Conservation (phyloP, 2,329 filamentous ascomycete species). For the Botrytis fragariae region DNA sequence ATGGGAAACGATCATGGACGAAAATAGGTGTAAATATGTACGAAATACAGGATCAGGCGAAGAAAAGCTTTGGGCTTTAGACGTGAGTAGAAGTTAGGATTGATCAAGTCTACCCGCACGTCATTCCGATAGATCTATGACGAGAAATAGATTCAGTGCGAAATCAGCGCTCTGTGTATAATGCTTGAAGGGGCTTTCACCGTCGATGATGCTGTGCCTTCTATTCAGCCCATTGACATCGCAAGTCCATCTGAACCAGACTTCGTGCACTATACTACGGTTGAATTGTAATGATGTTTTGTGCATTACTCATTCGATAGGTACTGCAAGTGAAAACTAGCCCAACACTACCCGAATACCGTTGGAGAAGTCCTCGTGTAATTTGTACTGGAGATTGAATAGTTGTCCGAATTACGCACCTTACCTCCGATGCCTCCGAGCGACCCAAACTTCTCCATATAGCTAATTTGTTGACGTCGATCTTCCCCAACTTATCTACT, state of each 20-base stretch:
- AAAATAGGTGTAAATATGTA: constrained; percentile 18
- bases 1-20: neutral
- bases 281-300: neutral
- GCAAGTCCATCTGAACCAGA: neutral
- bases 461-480: neutral
- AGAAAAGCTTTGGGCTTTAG: neutral
- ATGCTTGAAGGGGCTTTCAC: neutral
- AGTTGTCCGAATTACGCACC: neutral
- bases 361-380: neutral
- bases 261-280: neutral
- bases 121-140: neutral
- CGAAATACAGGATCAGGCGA: constrained; percentile 8
- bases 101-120: neutral
- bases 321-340: neutral
- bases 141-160: neutral
- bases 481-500: neutral
- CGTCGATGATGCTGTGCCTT: neutral
- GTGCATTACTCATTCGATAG: neutral
- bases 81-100: neutral
- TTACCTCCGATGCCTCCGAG: neutral
- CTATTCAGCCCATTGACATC: neutral
- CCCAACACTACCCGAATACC: neutral
- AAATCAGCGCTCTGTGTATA: neutral
- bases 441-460: neutral
- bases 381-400: neutral